phyloP scores from a whole-genome alignment of 106 monocot species.

The Allium cepa region DNA sequence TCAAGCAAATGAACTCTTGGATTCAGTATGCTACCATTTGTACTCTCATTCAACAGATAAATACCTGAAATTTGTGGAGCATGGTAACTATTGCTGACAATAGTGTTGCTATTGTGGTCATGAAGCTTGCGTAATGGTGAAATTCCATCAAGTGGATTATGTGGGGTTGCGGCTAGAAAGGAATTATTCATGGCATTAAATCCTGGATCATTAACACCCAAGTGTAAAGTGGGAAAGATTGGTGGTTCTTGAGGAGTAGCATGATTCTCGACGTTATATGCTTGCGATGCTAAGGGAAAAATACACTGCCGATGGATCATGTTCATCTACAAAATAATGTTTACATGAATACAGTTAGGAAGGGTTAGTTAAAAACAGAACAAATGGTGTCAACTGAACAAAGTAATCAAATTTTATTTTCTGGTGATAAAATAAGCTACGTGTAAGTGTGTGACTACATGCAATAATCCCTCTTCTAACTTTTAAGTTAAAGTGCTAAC shows the following conservation, averaged over 20 bases:
- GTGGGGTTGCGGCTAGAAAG: slow-evolving; percentile 28
- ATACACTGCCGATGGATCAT: slow-evolving; percentile 14
- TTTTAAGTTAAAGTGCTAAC: too few species aligned
- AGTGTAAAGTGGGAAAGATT: slow-evolving; percentile 24
- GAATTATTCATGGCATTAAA: slow-evolving; percentile 29
- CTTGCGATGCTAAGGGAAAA: slow-evolving; percentile 23
- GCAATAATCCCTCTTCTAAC: too few species aligned
- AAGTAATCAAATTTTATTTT: too few species aligned
- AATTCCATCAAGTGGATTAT: slow-evolving; percentile 14
- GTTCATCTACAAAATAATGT: slow-evolving; percentile 28
- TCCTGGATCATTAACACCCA: slow-evolving; percentile 17
- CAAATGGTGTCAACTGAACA: too few species aligned
- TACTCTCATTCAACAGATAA: slow-evolving; percentile 13
- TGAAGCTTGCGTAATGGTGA: slow-evolving; percentile 17
- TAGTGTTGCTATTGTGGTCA: slow-evolving; percentile 7
- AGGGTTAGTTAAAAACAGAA: too few species aligned
- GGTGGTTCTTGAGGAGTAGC: slow-evolving; percentile 22
- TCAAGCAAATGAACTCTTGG: slow-evolving; percentile 14
- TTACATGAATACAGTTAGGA: too few species aligned
- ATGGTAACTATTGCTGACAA: slow-evolving; percentile 8
- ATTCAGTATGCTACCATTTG: slow-evolving; percentile 15
- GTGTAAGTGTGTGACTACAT: too few species aligned
- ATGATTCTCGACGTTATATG: slow-evolving; percentile 3
- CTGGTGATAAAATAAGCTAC: too few species aligned
- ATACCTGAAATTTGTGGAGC: slow-evolving; percentile 14